Evolutionary conservation across 148 eudicot species (phyloP).

Genomic region (Dysphania ambrosioides): DNA sequence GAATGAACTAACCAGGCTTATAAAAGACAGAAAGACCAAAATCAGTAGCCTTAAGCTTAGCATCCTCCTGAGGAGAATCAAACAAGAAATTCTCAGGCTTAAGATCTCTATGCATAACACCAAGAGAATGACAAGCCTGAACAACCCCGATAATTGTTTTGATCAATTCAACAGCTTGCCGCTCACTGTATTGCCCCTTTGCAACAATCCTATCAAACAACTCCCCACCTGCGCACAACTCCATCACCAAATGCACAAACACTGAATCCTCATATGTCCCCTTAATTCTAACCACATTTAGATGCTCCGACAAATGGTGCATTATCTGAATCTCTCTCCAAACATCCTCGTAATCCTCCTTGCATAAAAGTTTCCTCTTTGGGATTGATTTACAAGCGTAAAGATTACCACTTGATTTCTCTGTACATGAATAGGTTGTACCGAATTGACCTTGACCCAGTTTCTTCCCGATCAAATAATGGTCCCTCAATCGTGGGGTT

Average conservation of each 20-base stretch:
- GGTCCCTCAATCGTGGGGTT: conserved; percentile 57
- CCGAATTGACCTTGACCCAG: conserved; percentile 80
- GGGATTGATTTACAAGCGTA: conserved; percentile 79
- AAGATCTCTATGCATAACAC: conserved; percentile 80
- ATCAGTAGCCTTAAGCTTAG: conserved; percentile 69
- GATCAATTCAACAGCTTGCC: conserved; percentile 51
- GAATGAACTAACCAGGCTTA: conserved; percentile 76
- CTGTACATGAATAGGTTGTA: conserved; percentile 55
- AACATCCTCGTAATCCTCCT: conserved; percentile 69
- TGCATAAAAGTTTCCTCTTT: conserved; percentile 54
- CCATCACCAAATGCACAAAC: conserved; percentile 72
- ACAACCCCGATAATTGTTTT: conserved; percentile 68
- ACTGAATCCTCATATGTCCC: conserved; percentile 68
- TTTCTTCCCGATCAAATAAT: conserved; percentile 52
- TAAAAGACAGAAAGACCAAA: conserved; percentile 68
- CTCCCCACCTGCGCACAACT: conserved; percentile 70
- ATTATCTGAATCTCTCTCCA: conserved; percentile 83
- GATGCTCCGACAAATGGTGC: conserved; percentile 67
- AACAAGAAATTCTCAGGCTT: conserved; percentile 82
- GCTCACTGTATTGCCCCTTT: conserved; percentile 71
- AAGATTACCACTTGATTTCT: conserved; percentile 39
- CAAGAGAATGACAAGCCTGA: conserved; percentile 75
- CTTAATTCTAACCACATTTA: conserved; percentile 55
- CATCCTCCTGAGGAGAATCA: conserved; percentile 51
- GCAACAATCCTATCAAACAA: conserved; percentile 69